Percentiles rank a stretch among this genome's conserved stretches.
Evolutionary conservation across 2,329 filamentous ascomycete species (phyloP).

Genomic region (Nannizziopsis arthrosporioides): DNA sequence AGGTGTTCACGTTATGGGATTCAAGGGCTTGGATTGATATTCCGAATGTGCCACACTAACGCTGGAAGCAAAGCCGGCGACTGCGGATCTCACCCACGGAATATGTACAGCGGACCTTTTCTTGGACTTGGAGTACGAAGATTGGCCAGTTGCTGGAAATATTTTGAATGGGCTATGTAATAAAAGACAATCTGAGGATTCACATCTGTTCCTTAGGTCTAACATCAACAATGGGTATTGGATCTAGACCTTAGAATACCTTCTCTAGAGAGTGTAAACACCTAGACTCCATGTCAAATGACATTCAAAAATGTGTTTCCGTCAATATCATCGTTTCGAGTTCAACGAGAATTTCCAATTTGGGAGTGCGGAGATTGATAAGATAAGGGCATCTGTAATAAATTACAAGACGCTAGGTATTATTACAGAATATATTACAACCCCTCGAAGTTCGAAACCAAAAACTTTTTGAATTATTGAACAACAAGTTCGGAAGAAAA

Average conservation of each 20-base stretch:
- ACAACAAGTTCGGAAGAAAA: neutral
- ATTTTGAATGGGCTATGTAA: no score
- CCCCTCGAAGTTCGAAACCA: neutral
- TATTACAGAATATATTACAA: neutral
- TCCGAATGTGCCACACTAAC: conserved; percentile 4
- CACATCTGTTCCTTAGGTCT: no score
- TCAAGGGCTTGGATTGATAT: conserved; percentile 31
- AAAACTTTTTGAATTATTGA: neutral
- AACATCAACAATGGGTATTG: no score
- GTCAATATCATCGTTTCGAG: neutral
- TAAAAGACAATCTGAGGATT: no score
- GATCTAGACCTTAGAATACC: no score
- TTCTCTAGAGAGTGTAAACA: no score
- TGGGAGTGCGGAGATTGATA: conserved; percentile 1
- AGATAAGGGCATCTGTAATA: conserved; percentile 1
- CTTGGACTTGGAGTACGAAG: no score
- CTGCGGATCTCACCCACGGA: no score
- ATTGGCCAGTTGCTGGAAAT: no score
- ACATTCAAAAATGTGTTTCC: no score
- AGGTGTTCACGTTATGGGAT: conserved; percentile 33
- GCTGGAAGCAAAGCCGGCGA: neutral
- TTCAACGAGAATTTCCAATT: neutral
- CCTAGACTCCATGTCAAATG: no score
- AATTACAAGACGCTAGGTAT: neutral
- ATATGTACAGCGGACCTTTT: no score